Evolutionary conservation across 768 basidiomycete genomes (phyloP).

Genomic region (Termitomyces sp.): DNA sequence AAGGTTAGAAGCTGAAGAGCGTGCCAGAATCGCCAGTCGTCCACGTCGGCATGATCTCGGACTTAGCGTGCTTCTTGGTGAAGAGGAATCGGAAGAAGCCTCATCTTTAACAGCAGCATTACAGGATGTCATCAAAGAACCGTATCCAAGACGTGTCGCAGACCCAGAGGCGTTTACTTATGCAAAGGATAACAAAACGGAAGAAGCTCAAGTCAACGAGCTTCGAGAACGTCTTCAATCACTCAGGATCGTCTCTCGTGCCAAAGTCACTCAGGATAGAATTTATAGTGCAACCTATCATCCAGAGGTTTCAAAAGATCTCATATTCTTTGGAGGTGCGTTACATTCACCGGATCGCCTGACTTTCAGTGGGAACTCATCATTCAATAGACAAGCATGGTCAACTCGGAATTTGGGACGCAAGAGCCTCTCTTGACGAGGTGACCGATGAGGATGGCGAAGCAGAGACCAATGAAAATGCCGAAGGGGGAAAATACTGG

Average conservation of each 20-base stretch:
- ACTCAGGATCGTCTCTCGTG: conserved; percentile 68
- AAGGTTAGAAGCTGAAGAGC: conserved; percentile 58
- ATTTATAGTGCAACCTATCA: conserved; percentile 81
- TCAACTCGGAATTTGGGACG: conserved; percentile 84
- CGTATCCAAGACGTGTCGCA: conserved; percentile 35
- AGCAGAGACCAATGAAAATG: conserved; percentile 30
- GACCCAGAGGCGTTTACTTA: conserved; percentile 52
- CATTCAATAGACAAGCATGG: conserved; percentile 71
- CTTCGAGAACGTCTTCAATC: conserved; percentile 51
- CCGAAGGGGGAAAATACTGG: conserved; percentile 76
- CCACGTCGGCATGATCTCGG: conserved; percentile 69
- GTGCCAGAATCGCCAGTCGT: conserved; percentile 55
- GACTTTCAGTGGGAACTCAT: background rate
- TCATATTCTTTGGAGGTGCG: conserved; percentile 84
- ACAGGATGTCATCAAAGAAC: conserved; percentile 30
- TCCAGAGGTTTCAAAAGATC: conserved; percentile 73
- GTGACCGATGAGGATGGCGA: conserved; percentile 62
- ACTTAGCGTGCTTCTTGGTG: conserved; percentile 50
- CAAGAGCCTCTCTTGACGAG: conserved; percentile 66
- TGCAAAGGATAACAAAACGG: conserved; percentile 41
- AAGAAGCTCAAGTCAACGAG: conserved; percentile 45
- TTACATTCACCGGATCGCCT: background rate
- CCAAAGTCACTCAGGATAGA: conserved; percentile 75
- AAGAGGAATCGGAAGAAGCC: conserved; percentile 46
- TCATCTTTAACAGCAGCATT: conserved; percentile 43